Evolutionary conservation across 169 alveolate species (phyloP).

Genomic region (Cystoisospora suis): DNA sequence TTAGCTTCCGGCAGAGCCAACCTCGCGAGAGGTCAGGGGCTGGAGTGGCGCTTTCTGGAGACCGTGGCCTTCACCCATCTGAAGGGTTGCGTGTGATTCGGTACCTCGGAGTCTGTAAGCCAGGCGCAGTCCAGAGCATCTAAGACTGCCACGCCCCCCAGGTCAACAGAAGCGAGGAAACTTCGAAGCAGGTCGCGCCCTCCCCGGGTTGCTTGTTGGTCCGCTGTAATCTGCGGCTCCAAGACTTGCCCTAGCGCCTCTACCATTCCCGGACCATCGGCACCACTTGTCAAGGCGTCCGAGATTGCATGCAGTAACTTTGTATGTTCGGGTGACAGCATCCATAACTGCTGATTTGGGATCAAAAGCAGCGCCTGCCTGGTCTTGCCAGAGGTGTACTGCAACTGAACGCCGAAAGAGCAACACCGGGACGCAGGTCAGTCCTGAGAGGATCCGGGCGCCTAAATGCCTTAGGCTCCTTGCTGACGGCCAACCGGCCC

Average conservation of each 20-base stretch:
- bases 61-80: too few species aligned
- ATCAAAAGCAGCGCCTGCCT: neutral
- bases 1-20: too few species aligned
- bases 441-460: too few species aligned
- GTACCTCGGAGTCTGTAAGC: neutral
- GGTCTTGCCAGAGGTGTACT: neutral
- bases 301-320: neutral
- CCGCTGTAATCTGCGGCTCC: neutral
- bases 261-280: neutral
- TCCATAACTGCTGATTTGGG: neutral
- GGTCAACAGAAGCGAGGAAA: neutral
- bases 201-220: neutral
- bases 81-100: neutral
- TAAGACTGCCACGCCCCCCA: constrained; percentile 5
- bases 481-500: too few species aligned
- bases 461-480: too few species aligned
- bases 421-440: too few species aligned
- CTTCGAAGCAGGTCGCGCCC: neutral
- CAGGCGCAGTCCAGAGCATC: neutral
- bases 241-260: constrained; percentile 6
- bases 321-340: neutral
- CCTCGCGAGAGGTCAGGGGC: too few species aligned
- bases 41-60: too few species aligned
- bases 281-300: neutral
- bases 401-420: neutral